These are phyloP conservation scores for Trichomonascaceae sp. DNA, from an alignment of 1,139 yeast genomes.

Conservation along the genomic window DNA sequence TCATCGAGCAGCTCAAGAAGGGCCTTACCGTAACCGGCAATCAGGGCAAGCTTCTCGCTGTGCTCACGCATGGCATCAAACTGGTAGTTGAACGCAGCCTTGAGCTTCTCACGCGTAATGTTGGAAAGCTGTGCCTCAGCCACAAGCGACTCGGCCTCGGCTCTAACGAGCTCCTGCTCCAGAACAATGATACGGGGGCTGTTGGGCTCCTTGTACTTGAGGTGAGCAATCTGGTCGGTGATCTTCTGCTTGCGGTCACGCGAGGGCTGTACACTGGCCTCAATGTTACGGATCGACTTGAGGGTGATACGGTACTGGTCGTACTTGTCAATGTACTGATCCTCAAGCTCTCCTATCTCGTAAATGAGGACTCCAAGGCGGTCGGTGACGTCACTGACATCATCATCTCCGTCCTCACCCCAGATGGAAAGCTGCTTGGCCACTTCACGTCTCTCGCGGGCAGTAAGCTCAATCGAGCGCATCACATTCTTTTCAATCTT, in stretches of 20 bases:
- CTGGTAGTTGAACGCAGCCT: slow-evolving; percentile 95
- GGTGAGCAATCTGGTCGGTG: slow-evolving; percentile 93
- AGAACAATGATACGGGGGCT: slow-evolving; percentile 89
- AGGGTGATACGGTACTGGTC: slow-evolving; percentile 95
- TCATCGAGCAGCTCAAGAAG: slow-evolving; percentile 90
- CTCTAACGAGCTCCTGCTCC: slow-evolving; percentile 97
- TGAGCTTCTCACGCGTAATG: slow-evolving; percentile 94
- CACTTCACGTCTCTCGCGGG: slow-evolving; percentile 91
- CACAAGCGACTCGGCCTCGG: slow-evolving; percentile 96
- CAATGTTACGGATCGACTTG: slow-evolving; percentile 91
- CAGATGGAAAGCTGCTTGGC: slow-evolving; percentile 92
- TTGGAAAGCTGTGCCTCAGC: slow-evolving; percentile 98
- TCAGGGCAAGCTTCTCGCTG: slow-evolving; percentile 89
- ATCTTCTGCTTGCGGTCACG: slow-evolving; percentile 96
- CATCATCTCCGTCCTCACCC: slow-evolving; percentile 98
- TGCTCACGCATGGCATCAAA: slow-evolving; percentile 94
- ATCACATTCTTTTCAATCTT: slow-evolving; percentile 95
- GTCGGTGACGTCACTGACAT: slow-evolving; percentile 93
- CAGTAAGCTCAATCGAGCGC: slow-evolving; percentile 86
- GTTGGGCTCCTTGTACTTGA: slow-evolving; percentile 96
- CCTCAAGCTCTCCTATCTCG: slow-evolving; percentile 97
- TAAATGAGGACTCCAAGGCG: slow-evolving; percentile 89
- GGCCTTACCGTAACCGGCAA: slow-evolving; percentile 98
- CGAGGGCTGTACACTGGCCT: slow-evolving; percentile 94
- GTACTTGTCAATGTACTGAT: slow-evolving; percentile 92